A percentile compares a stretch with the other conserved stretches of the same genome.
phyloP scores from a whole-genome alignment of 2,329 filamentous ascomycete genomes.

The Cyphellophora attinorum region DNA sequence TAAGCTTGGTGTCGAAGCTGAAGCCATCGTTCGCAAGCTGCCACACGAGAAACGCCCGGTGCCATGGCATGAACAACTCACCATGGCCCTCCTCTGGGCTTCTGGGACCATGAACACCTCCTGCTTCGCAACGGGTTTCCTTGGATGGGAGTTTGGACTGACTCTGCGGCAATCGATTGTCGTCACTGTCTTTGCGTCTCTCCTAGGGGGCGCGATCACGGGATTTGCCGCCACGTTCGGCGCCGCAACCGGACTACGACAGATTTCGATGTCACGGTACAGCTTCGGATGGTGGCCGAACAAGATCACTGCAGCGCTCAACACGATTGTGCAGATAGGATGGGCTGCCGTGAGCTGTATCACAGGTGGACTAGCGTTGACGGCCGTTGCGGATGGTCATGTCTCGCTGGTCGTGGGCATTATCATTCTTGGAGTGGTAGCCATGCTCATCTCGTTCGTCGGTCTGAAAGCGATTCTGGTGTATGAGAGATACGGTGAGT shows the following conservation, averaged over 20 bases:
- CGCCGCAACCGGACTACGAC: constrained; percentile 24
- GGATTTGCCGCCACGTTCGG: constrained; percentile 25
- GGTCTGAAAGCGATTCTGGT: constrained; percentile 21
- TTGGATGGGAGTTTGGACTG: constrained; percentile 20
- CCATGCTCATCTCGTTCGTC: constrained; percentile 20
- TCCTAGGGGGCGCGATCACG: constrained; percentile 17
- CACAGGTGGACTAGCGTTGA: constrained; percentile 23
- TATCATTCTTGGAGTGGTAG: constrained; percentile 21
- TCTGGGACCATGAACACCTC: constrained; percentile 33
- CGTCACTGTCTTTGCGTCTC: constrained; percentile 17
- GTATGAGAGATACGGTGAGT: constrained; percentile 24
- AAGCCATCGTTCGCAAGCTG: constrained; percentile 37
- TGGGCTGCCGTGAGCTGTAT: constrained; percentile 24
- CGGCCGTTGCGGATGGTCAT: constrained; percentile 24
- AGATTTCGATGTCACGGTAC: constrained; percentile 21
- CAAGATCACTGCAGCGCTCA: constrained; percentile 20
- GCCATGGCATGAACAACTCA: constrained; percentile 24
- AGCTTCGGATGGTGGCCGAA: constrained; percentile 22
- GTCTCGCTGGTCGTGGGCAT: constrained; percentile 22
- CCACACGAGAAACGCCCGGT: constrained; percentile 34
- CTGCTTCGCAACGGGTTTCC: constrained; percentile 23
- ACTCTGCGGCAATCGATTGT: constrained; percentile 18
- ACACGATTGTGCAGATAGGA: constrained; percentile 20
- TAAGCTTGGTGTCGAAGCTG: constrained; percentile 38
- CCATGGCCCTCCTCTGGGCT: constrained; percentile 36